Base-by-base conservation (phyloP, 2,329 filamentous ascomycete species). In the Colletotrichum filicis region DNA sequence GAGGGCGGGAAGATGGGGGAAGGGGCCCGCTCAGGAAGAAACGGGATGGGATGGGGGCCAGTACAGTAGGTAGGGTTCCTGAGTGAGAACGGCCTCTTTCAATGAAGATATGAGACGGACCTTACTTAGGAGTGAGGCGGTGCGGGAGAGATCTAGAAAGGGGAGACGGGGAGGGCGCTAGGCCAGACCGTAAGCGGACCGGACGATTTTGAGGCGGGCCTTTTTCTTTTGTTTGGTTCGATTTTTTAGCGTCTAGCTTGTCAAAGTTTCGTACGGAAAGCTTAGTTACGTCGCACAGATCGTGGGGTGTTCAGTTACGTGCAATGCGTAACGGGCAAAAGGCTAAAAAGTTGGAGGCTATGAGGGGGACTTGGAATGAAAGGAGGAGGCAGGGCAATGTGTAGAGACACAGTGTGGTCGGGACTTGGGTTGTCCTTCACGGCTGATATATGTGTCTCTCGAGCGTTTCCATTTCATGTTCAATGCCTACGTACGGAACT, bases 161-260 rank as follows among this genome's bases (percentile, higher is more conserved):
- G 52, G 28, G 42, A 49, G 42, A 11, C 42, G 42, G 42, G 35
- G 30, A 7, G n/a, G 24, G 30, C 22, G 30, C 30, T 14, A 24
- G 19, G 11, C 53, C 49, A n/a, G 42, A 1, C 59, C 59, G 65
- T 53, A 68, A 68, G 52, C 52, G 59, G 55, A 42, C 53, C 37
- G 32, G 59, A 55, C 32, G 53, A 59, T 30, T 63, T 24, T 26
- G 65, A 69, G n/a, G 53, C 53, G 70, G 70, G 58, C 64, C 63
- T 64, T 35, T 37, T 19, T 24, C 42, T 30, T 19, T 52, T 16
- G 5, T 42, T 42, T 42, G 37, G 14, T 42, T 42, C 37, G 5
- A 35, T 2, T 42, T 42, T 49, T n/a, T 49, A 49, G 14, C 19
- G 28, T 52, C 35, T 37, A 30, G 63, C 37, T 56, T 49, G 49